Evolutionary conservation across 805 yeast species (phyloP).

Genomic region (Candida railenensis): DNA sequence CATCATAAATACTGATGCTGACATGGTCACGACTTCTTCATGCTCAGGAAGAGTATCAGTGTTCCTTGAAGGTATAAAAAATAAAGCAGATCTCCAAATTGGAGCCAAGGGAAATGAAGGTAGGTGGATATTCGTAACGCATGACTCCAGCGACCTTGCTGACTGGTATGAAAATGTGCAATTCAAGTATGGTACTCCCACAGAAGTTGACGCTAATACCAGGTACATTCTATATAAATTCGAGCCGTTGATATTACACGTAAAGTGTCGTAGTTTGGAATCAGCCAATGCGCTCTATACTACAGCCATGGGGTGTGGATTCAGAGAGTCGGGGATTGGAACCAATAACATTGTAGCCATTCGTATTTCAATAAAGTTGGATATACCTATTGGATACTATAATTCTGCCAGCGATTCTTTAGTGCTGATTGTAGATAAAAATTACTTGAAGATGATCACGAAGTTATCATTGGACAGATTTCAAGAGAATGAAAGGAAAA

Average conservation of each 20-base stretch:
- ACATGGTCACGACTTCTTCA: slow-evolving; percentile 83
- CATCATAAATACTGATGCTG: slow-evolving; percentile 57
- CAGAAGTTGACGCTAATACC: slow-evolving; percentile 17
- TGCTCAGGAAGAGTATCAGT: slow-evolving; percentile 88
- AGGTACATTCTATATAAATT: slow-evolving; percentile 72
- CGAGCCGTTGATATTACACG: slow-evolving; percentile 84
- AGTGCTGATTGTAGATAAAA: slow-evolving; percentile 46
- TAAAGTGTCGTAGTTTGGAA: slow-evolving; percentile 63
- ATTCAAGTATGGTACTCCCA: slow-evolving; percentile 12
- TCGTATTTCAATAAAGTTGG: slow-evolving; percentile 70
- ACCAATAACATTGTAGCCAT: slow-evolving; percentile 75
- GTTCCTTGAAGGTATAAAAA: slow-evolving; percentile 71
- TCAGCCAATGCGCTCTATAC: slow-evolving; percentile 64
- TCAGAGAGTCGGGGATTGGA: slow-evolving; percentile 85
- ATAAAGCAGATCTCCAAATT: slow-evolving; percentile 31
- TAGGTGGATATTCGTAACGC: slow-evolving; percentile 78
- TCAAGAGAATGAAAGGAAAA: slow-evolving; percentile 59
- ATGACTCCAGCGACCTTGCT: slow-evolving; percentile 48
- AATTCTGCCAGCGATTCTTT: slow-evolving; percentile 27
- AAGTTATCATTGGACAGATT: slow-evolving; percentile 61
- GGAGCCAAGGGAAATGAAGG: slow-evolving; percentile 90
- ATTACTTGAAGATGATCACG: slow-evolving; percentile 53
- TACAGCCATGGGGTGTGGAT: slow-evolving; percentile 80
- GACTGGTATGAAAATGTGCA: slow-evolving; percentile 46
- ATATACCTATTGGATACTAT: slow-evolving; percentile 70